Conservation (phyloP, 192 early-diverging fungal species). For the Entophlyctis helioformis region DNA sequence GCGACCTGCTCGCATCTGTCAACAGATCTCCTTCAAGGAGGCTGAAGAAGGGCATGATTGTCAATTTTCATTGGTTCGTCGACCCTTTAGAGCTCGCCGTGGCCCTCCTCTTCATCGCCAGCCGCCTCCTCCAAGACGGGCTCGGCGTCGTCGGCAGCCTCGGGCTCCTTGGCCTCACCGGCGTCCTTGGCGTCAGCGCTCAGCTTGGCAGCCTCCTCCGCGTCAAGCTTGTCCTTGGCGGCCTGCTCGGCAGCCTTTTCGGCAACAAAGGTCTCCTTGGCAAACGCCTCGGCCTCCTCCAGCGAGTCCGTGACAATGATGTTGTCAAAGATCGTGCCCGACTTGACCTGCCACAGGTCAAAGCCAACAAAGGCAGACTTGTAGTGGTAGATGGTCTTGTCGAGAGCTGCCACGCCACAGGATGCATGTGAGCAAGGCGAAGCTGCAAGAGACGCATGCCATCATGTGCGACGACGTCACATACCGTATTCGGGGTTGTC, state of each 20-base stretch:
- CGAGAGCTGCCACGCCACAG: slow-evolving; percentile 5
- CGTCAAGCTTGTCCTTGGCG: slow-evolving; percentile 9
- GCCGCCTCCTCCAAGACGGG: no score
- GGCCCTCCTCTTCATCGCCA: no score
- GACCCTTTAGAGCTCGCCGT: no score
- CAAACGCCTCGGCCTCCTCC: slow-evolving; percentile 30
- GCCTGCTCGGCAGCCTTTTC: background rate
- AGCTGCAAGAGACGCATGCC: no score
- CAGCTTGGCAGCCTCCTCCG: slow-evolving; percentile 9
- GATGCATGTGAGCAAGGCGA: no score
- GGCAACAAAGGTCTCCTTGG: slow-evolving; percentile 11
- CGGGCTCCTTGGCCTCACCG: slow-evolving; percentile 5
- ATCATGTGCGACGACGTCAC: background rate
- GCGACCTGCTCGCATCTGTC: no score
- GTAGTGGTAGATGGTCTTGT: slow-evolving; percentile 17
- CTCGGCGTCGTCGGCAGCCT: background rate
- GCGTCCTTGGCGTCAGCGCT: slow-evolving; percentile 7
- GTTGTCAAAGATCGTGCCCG: slow-evolving; percentile 39
- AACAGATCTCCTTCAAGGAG: no score
- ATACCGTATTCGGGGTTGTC: slow-evolving; percentile 24
- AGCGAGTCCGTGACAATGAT: slow-evolving; percentile 36
- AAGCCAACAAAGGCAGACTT: slow-evolving; percentile 26
- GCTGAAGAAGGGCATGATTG: no score
- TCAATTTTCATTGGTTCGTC: no score
- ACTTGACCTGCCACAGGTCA: slow-evolving; percentile 42